Conservation (phyloP, 2,329 filamentous ascomycete species). For the Dothistroma septosporum region DNA sequence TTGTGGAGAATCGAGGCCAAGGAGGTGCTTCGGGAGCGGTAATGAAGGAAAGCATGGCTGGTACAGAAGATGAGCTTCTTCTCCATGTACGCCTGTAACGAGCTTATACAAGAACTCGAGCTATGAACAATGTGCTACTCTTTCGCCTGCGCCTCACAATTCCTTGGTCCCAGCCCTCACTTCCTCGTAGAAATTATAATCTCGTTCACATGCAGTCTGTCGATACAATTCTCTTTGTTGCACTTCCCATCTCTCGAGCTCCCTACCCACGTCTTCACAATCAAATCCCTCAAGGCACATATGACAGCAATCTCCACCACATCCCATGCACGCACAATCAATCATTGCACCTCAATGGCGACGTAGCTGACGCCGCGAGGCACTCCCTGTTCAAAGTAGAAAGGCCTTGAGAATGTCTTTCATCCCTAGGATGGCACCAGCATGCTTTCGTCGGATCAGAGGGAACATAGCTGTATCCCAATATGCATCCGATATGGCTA, state of each 20-base stretch:
- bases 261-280: not conserved
- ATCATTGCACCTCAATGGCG: no score
- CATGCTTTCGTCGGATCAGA: no score
- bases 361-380: no score
- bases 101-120: not conserved
- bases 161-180: not conserved
- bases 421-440: no score
- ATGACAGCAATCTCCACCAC: no score
- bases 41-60: not conserved
- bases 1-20: not conserved
- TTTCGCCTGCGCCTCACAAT: not conserved
- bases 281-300: no score
- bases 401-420: no score
- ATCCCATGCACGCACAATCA: no score
- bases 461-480: no score
- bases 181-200: not conserved
- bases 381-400: no score
- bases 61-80: not conserved
- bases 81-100: not conserved
- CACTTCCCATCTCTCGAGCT: not conserved
- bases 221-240: not conserved
- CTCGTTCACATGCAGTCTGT: not conserved
- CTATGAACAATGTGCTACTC: not conserved
- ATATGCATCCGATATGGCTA: no score
- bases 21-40: not conserved